Base-by-base conservation (phyloP, 1,139 yeast species). In the Taphrina betulina region DNA sequence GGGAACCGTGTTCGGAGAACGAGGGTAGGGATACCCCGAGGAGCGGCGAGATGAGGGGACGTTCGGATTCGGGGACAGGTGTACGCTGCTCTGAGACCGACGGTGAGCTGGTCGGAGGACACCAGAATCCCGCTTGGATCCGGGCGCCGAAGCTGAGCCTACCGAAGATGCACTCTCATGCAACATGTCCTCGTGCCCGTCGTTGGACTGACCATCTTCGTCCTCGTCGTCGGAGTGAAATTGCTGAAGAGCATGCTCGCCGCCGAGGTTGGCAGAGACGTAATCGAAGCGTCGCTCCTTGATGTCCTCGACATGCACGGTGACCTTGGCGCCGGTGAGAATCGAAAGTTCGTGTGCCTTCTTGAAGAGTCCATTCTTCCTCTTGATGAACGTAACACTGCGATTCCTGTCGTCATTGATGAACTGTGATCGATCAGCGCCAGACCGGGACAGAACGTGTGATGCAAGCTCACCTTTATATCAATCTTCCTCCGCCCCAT, bases 311-410 rank as follows among this genome's bases (percentile, higher is more conserved):
- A 92, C 88, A 20, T 92, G 81, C 29, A 92, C 94, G 1, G 97
- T 92, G 53, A 92, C 77, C 67, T 92, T 97, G 8, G 89, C 95
- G 63, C 88, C 94, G 69, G 98, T 90, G 54, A 92, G 75, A 19
- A 90, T 92, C 1, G 96, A 83, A 59, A 92, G 76, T 70, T 92
- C 98, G 68, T 90, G 95, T 1, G 98, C 98, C 70, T 92, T 92
- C 68, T 92, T 92, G 74, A 92, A 90, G 48, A 92, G 75, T 0
- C 98, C 98, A 0, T 95, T 95, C 69, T 90, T 92, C 57, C 98
- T 78, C 70, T 92, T 92, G 62, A 88, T 89, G 70, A 92, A 92
- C 0, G 98, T 92, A 69, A 74, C 76, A 38, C 73, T 68, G 31
- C 77, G 94, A 70, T 89, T 90, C 60, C 97, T 77, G 69, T 90